Evolutionary conservation across 257 asterid genomes (phyloP), one percentile per base, ranked within the genome.

Genomic region (Salvia splendens): DNA sequence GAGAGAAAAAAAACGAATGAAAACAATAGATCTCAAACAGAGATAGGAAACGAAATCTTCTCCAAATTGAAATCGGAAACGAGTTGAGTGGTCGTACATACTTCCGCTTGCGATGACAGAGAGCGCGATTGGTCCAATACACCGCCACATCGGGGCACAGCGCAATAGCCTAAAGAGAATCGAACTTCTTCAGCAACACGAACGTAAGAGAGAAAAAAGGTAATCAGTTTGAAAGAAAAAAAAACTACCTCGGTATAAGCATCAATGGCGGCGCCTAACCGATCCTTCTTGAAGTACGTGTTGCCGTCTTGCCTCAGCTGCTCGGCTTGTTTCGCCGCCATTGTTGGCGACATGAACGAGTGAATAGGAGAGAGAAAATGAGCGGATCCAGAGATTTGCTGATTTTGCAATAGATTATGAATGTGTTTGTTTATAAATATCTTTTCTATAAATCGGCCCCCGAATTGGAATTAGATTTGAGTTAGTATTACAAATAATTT

Each of bases 41-140:
- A 24, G 30, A 24, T 24, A 24, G 3, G 30, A 1, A 24, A 24
- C 3, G 30, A 24, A 24, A 24, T 24, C 2, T 24, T 24, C 30
- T 24, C 20, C 30, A 24, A 24, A 24, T 2, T 24, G 30, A 24
- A 24, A 24, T 2, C 30, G 30, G 8, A 67, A 46, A 40, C n/a
- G 48, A 60, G 62, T 68, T 14, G 6, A 67, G 16, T 28, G 63
- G 67, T 77, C 77, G 15, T 63, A 66, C 96, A 49, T 83, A 94
- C 99, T 80, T 82, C 81, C 95, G 76, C 76, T 75, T 94, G 42
- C 77, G 92, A 76, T 87, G 88, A 70, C 99, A 94, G 61, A 94
- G 70, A 50, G 99, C 99, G 3, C 99, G 96, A 76, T 94, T 94
- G 6, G 96, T 85, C 96, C 92, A 88, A 80, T 94, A 94, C 11